These are phyloP conservation scores for Phaffia australis DNA, from an alignment of 768 basidiomycete genomes.

Conservation along the genomic window DNA sequence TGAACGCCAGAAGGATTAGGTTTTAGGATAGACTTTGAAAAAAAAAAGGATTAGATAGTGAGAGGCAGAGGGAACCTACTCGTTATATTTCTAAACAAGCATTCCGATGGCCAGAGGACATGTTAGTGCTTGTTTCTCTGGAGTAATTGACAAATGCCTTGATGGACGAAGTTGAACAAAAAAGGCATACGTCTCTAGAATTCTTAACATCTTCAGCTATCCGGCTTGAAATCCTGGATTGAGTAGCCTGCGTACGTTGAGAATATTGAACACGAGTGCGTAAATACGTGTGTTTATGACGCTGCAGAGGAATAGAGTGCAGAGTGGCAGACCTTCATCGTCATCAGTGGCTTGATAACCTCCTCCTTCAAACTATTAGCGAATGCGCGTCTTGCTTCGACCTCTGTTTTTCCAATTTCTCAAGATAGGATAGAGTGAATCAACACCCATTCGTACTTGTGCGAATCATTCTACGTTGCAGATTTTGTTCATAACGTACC, in stretches of 20 bases:
- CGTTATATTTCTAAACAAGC: conserved; percentile 2
- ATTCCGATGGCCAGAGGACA: not conserved
- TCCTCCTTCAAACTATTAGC: conserved; percentile 12
- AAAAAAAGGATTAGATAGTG: no score
- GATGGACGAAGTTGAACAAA: not conserved
- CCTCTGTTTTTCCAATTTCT: not conserved
- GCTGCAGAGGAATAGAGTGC: not conserved
- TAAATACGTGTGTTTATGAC: not conserved
- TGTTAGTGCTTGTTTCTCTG: not conserved
- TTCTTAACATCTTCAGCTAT: conserved; percentile 18
- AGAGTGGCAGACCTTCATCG: conserved; percentile 15
- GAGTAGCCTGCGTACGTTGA: conserved; percentile 8
- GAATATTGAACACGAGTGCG: not conserved
- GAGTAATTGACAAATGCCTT: not conserved
- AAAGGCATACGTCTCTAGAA: conserved; percentile 5
- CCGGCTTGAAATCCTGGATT: conserved; percentile 19
- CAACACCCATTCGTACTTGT: not conserved
- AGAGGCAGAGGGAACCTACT: not conserved
- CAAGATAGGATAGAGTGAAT: not conserved
- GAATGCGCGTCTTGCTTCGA: conserved; percentile 20
- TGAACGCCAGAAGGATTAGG: no score
- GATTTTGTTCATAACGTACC: conserved; percentile 6
- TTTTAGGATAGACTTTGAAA: no score
- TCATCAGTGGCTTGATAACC: conserved; percentile 12
- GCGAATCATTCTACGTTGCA: not conserved